Conservation (phyloP, 257 asterid species). For the Solanum paucissectum region DNA sequence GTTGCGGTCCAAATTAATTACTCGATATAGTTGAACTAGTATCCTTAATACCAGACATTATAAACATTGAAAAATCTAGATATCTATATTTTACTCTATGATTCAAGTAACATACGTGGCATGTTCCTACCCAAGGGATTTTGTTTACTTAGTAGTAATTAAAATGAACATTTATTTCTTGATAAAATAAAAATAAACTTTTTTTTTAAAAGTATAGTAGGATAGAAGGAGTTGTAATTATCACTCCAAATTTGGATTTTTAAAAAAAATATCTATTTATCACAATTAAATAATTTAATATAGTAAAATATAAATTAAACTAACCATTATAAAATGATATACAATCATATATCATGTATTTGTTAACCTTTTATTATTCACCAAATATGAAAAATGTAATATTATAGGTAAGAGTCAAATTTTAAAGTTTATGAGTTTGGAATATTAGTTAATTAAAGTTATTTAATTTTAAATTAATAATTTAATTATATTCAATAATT, state of each 20-base stretch:
- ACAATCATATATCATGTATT: not conserved
- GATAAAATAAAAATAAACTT: no score
- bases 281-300: no score
- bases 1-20: not conserved
- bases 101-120: not conserved
- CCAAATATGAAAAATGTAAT: not conserved
- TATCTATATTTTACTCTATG: not conserved
- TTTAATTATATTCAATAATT: not conserved
- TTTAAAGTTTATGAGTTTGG: no score
- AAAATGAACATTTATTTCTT: not conserved
- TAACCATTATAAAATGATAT: not conserved
- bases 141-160: not conserved
- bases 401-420: not conserved
- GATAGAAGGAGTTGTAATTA: not conserved
- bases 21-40: not conserved
- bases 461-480: not conserved
- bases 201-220: no score
- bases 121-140: not conserved
- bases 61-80: not conserved
- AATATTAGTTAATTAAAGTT: no score
- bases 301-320: no score
- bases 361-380: not conserved
- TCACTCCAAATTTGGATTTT: not conserved
- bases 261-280: no score
- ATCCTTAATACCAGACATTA: not conserved